A percentile compares a stretch with the other conserved stretches of the same genome.
phyloP scores from a whole-genome alignment of 1,284 basidiomycete species.

The Wolfiporia cocos region DNA sequence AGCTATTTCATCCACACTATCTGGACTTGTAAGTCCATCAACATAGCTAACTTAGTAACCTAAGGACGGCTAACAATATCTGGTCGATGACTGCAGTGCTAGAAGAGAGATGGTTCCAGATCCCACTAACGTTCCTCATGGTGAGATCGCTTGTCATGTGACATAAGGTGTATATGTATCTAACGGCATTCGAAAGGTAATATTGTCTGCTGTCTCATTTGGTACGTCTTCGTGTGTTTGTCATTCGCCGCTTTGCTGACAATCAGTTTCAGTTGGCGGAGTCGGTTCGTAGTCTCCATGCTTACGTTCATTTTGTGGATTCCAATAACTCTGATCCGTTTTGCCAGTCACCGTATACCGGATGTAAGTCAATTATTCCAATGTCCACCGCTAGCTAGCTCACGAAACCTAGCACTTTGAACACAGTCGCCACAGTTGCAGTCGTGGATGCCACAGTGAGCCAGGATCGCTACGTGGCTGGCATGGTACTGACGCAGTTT shows the following conservation, averaged over 20 bases:
- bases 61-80: not conserved
- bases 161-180: not conserved
- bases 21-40: conserved; percentile 3
- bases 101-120: not conserved
- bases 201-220: conserved; percentile 1
- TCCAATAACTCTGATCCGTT: not conserved
- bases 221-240: conserved; percentile 2
- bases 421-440: not conserved
- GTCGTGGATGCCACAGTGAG: conserved; percentile 2
- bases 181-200: not conserved
- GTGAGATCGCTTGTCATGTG: not conserved
- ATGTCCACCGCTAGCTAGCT: too few relatives aligned
- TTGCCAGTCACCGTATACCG: conserved; percentile 1
- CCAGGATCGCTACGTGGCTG: too few relatives aligned
- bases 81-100: conserved; percentile 1
- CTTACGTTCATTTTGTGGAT: too few relatives aligned
- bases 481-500: not conserved
- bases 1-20: conserved; percentile 6
- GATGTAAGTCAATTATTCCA: conserved; percentile 2
- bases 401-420: not conserved
- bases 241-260: too few relatives aligned
- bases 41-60: too few relatives aligned
- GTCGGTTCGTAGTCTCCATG: conserved; percentile 3
- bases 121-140: not conserved
- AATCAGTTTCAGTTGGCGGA: conserved; percentile 2